Conservation (phyloP, 495 filamentous ascomycete species). For the Aspergillus affinis region DNA sequence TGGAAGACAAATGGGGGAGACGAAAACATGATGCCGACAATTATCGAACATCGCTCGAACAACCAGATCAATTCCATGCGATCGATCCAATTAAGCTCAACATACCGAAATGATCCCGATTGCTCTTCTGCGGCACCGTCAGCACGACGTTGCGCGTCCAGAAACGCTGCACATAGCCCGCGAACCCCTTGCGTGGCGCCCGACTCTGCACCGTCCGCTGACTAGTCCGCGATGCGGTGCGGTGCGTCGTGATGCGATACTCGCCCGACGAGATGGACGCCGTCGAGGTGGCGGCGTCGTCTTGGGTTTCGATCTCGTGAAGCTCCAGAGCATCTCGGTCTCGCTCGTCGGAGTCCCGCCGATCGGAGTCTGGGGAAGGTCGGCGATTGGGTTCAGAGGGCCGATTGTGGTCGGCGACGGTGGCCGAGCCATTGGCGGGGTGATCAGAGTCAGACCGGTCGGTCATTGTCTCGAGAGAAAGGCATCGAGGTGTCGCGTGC, state of each 20-base stretch:
- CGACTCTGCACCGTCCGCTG: slow-evolving; percentile 13
- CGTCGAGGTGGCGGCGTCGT: slow-evolving; percentile 22
- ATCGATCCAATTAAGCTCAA: neutral
- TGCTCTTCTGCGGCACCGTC: slow-evolving; percentile 43
- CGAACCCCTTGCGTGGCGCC: slow-evolving; percentile 24
- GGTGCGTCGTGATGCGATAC: slow-evolving; percentile 30
- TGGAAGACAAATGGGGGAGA: neutral
- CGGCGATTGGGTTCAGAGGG: neutral
- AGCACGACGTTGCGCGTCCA: slow-evolving; percentile 44
- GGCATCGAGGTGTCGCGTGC: neutral
- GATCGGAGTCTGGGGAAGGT: neutral
- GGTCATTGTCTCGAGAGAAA: neutral
- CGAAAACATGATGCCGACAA: neutral
- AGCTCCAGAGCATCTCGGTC: slow-evolving; percentile 37
- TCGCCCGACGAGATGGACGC: slow-evolving; percentile 40
- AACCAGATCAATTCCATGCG: too few relatives aligned
- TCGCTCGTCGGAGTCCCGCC: slow-evolving; percentile 16
- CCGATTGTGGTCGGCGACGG: neutral
- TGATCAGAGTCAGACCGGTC: neutral
- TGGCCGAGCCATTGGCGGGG: neutral
- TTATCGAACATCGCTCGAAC: neutral
- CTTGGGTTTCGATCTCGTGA: slow-evolving; percentile 34
- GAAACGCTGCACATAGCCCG: slow-evolving; percentile 30
- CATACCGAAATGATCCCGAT: slow-evolving; percentile 48
- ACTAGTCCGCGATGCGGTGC: slow-evolving; percentile 25